A percentile compares a stretch with the other conserved stretches of the same genome.
These are phyloP conservation scores for Metarhizium guizhouense DNA, from an alignment of 2,329 filamentous ascomycete species.

Conservation along the genomic window DNA sequence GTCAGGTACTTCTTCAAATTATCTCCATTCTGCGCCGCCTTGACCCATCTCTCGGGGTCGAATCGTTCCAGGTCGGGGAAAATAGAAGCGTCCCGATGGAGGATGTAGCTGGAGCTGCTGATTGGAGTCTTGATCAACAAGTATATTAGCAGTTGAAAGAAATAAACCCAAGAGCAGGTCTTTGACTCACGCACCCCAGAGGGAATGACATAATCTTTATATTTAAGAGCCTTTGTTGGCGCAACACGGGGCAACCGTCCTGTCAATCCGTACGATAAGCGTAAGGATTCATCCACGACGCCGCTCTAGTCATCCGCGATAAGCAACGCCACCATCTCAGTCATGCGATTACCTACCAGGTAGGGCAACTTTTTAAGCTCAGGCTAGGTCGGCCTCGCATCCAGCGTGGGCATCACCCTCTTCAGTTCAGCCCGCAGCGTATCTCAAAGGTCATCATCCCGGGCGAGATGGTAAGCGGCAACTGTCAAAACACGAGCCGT, in stretches of 20 bases:
- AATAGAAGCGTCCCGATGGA: background rate
- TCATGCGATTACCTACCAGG: background rate
- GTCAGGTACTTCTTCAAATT: background rate
- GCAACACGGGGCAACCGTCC: background rate
- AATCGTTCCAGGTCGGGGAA: background rate
- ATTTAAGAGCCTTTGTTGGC: background rate
- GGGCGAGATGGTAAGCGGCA: background rate
- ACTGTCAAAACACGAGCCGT: background rate
- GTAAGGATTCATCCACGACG: background rate
- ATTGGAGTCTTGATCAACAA: background rate
- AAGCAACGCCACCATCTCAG: no score
- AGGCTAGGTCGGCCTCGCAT: background rate
- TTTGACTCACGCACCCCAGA: background rate
- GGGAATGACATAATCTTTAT: background rate
- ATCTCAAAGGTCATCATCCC: background rate
- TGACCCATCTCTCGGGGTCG: background rate
- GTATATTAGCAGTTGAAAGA: background rate
- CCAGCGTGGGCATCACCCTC: background rate
- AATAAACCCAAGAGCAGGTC: background rate
- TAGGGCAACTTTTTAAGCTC: background rate
- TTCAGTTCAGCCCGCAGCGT: background rate
- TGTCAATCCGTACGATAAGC: background rate
- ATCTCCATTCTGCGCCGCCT: background rate
- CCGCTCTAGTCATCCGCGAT: background rate
- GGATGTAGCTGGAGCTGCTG: background rate